A percentile compares a stretch with the other conserved stretches of the same genome.
These are phyloP conservation scores for Neofusicoccum kwambonambiense DNA, from an alignment of 2,329 filamentous ascomycete genomes.

Conservation along the genomic window DNA sequence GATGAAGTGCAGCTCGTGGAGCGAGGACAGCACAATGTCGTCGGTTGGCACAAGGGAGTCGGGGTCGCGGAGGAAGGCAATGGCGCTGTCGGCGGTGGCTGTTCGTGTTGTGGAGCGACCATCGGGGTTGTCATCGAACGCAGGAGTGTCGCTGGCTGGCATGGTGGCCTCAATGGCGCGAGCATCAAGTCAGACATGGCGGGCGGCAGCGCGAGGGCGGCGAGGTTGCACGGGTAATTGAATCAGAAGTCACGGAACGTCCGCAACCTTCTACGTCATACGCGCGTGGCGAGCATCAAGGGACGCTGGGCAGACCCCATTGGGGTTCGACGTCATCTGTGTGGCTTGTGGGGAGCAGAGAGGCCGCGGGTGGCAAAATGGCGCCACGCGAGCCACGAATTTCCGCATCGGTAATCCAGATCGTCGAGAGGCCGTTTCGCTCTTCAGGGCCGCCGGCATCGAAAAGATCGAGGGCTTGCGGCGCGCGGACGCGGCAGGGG, in stretches of 20 bases:
- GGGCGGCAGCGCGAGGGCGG: not conserved
- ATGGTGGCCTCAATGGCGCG: constrained; percentile 2
- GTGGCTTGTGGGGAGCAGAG: not conserved
- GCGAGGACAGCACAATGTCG: constrained; percentile 4
- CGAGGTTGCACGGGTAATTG: not conserved
- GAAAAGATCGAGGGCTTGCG: not conserved
- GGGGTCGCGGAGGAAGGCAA: not conserved
- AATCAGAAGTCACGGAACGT: not conserved
- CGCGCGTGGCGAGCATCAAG: not conserved
- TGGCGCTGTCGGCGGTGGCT: not conserved
- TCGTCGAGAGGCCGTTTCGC: not conserved
- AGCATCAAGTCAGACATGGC: not conserved
- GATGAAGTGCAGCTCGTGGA: not conserved
- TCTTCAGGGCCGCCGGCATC: not conserved
- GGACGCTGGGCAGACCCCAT: not conserved
- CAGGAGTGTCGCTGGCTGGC: not conserved
- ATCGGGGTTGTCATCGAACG: not conserved
- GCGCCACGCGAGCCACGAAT: constrained; percentile 1
- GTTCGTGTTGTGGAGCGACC: not conserved
- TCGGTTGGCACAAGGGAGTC: not conserved
- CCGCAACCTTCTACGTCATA: not conserved
- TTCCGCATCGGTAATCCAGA: not conserved
- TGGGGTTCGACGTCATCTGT: not conserved
- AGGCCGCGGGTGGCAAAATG: not conserved
- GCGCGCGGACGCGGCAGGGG: too few species aligned